Base-by-base conservation (phyloP, 1,284 basidiomycete genomes). In the Ceratobasidium sp. region DNA sequence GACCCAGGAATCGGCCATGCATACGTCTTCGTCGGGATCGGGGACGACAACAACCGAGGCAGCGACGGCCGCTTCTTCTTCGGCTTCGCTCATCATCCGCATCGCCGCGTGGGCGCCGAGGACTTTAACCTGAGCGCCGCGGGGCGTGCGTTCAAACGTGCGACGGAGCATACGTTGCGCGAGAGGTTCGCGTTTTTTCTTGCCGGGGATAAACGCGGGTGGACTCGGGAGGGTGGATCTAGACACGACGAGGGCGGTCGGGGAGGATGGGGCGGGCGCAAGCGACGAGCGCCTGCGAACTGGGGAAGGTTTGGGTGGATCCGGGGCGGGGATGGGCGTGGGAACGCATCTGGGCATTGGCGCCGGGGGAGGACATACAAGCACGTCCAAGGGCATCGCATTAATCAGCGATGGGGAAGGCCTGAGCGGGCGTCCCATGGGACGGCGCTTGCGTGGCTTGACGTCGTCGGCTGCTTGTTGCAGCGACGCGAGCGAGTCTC, bases 141-240 rank as follows among this genome's bases (percentile, higher is more conserved):
- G 62, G 34, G 62, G 47, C 20, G 62, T 65, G 25, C 49, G 47
- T 42, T 65, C 62, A 40, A 65, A 65, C 22, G 47, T 52, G 10
- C 62, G 47, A n/a, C 50, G 62, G 25, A 65, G 40, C 1, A 49
- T 65, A 29, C 62, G 62, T n/a, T 65, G 62, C n/a, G 49, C 62
- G 27, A 65, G 62, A 8, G 62, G 38, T 20, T 65, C 62, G 62
- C 62, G 62, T 27, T 65, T 65, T 40, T 65, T 65, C 62, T 65
- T 65, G n/a, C 8, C 8, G 3, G 25, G 5, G 1, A 38, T 6
- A 15, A 6, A 10, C 1, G 43, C n/a, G 4, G 62, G 62, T 12
- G 62, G 62, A 42, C 49, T 53, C 17, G 62, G 62, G 5, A 65
- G 47, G 4, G 62, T 3, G 13, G 53, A 22, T 3, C n/a, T 17